Base-by-base conservation (phyloP, 306 rosid species). In the Acacia acuminata region DNA sequence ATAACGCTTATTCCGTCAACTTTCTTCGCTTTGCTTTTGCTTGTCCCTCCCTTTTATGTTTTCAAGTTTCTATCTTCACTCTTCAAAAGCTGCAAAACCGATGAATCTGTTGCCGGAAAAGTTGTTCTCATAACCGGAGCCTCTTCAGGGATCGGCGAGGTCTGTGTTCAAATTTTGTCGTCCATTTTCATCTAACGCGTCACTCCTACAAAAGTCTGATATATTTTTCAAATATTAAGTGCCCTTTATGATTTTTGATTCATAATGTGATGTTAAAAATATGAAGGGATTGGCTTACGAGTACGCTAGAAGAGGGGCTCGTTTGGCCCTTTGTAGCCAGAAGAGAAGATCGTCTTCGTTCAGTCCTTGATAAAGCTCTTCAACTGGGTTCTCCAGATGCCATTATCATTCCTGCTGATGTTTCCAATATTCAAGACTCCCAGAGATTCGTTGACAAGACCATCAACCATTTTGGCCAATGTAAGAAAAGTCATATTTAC, bases 241-340 rank as follows among this genome's bases (percentile, higher is more conserved):
- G 7, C 8, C 69, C 40, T 42, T 64, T 20, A 7, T 5, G 20
- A 27, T 1, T 64, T 64, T 27, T 12, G n/a, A 64, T 13, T 25
- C 17, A 12, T 22, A 3, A 24, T 8, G 20, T 13, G 30, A 14
- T 2, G 3, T 30, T 30, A 0, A 16, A 16, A 3, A 16, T 34
- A 14, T 22, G 36, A 32, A 71, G 83, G 22, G 8, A 27, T 25
- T 80, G 77, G 83, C 83, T 17, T 80, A 80, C 27, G 73, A 80
- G 71, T 80, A 80, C 22, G 78, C 83, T 10, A 71, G 78, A 34
- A 80, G 78, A 58, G 71, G 72, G n/a, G 78, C 78, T 60, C 25
- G 83, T 56, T 44, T 80, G 5, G 72, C 71, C 11, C 78, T 80
- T 80, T 3, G 63, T 80, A 2, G 83, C 71, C 45, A 80, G 83